A percentile compares a stretch with the other conserved stretches of the same genome.
phyloP scores from a whole-genome alignment of 2,329 filamentous ascomycete species.

The Trichoderma sp. region DNA sequence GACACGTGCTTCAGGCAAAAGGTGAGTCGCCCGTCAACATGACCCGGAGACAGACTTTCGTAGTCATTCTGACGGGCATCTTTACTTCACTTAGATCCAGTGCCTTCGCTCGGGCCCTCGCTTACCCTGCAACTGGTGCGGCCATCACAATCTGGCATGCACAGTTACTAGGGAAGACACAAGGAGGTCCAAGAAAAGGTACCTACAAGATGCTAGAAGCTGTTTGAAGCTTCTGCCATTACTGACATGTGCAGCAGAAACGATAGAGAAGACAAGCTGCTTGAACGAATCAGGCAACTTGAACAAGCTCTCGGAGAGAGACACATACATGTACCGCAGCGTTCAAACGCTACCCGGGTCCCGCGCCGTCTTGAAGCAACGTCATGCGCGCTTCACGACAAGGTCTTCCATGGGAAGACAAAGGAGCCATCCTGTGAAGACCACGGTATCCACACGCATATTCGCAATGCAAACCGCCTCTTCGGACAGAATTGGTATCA shows the following conservation, averaged over 20 bases:
- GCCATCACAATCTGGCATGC: neutral
- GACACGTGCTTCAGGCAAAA: conserved; percentile 13
- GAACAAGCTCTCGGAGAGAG: neutral
- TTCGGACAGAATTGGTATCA: conserved; percentile 16
- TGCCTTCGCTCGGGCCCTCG: conserved; percentile 3
- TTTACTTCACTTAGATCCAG: no score
- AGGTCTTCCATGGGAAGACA: no score
- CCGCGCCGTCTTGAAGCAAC: no score
- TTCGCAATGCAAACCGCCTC: neutral
- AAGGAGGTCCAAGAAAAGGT: neutral
- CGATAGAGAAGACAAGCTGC: neutral
- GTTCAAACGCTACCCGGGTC: neutral
- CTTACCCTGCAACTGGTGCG: conserved; percentile 20
- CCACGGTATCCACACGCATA: neutral
- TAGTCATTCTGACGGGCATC: no score
- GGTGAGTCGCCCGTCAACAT: no score
- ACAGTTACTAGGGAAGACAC: neutral
- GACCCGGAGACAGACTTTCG: no score
- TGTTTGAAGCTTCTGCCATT: neutral
- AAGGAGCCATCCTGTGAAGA: neutral
- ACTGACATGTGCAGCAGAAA: neutral
- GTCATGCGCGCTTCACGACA: no score
- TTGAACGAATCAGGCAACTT: neutral
- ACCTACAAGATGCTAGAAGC: no score
- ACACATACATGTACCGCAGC: neutral